Base-by-base conservation (phyloP, 2,329 filamentous ascomycete genomes). In the Colletotrichum magnum region DNA sequence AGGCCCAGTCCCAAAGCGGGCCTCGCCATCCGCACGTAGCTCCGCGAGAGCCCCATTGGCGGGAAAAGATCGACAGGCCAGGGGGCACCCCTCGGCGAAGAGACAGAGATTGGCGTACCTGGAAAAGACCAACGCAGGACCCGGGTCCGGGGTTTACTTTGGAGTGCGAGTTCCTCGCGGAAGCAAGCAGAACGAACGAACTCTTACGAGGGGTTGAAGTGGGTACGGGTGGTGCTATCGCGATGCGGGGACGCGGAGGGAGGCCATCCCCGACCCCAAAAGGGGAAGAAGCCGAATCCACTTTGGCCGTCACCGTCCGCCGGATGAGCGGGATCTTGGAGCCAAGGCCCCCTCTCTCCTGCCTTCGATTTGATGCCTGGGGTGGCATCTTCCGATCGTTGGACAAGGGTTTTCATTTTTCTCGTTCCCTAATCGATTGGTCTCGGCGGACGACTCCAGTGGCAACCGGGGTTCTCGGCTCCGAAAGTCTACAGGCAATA, bases 201-300 rank as follows among this genome's bases (percentile, higher is more conserved):
- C 28, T 15, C 2, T 50, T 7, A 26, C 32, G 16, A 16, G 56
- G 39, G n/a, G 13, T n/a, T 24, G 32, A 13, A 36, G 53, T 45
- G 24, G 45, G 13, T 41, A 21, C 41, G 59, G 59, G 54, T 15
- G 16, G 60, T 48, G 16, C 48, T 41, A 36, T 18, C 36, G 12
- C 50, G 41, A 68, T 70, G 70, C 70, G 57, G 59, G 70, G 56
- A 45, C 64, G 57, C 70, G 70, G 70, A 72, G 70, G 68, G 62
- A 68, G 63, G 65, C 28, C 63, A 50, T 72, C 70, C 70, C 52
- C 32, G 32, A 59, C 68, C 70, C 68, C 57, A 63, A 71, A 72
- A 50, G 36, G 57, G 63, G 24, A 68, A 64, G 28, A 45, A n/a
- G 13, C n/a, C 24, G 41, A 39, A 12, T 52, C 48, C 51, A 47